Base-by-base conservation (phyloP, 1,284 basidiomycete species). In the Ustilago nuda region DNA sequence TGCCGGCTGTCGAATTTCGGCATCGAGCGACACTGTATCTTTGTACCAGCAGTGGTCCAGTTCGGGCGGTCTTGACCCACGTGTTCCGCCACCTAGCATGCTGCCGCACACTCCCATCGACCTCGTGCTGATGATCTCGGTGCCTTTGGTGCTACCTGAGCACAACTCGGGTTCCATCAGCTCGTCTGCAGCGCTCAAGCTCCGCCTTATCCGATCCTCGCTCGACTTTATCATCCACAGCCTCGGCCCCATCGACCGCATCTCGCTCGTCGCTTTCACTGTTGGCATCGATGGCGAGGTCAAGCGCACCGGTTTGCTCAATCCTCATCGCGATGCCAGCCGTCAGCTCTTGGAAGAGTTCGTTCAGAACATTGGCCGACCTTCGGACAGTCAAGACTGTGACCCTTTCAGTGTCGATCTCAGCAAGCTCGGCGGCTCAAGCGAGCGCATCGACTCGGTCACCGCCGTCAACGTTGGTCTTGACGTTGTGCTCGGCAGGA, bases 401-500 rank as follows among this genome's bases (percentile, higher is more conserved):
- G 78, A 84, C 51, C 78, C 80, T 8, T 82, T 79, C 72, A 69
- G 61, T 30, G 81, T 80, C 45, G 80, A 83, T 41, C 68, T 82
- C 12, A 64, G 65, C 54, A 62, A 66, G 52, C 69, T 81, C 11
- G 82, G 82, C 9, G 81, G 81, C 13, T 72, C 74, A 27, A 75
- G 75, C 32, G 80, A 82, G 53, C 75, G 80, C 6, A 78, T 79
- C 57, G 82, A 84, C 58, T 75, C 80, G 48, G 71, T 81, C 39
- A 82, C 80, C 12, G 82, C 82, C 0, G 72, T 84, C 68, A 84
- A 84, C 41, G 78, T 84, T 13, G 82, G 81, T 23, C 64, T 98
- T 27, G 96, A 99, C 85, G 91, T 95, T 33, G 92, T 98, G 17
- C 87, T 99, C 33, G 95, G 97, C 85, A 92, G 96, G 67, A 97